These are phyloP conservation scores for Trametes sanguinea DNA, from an alignment of 768 basidiomycete species.

Conservation along the genomic window DNA sequence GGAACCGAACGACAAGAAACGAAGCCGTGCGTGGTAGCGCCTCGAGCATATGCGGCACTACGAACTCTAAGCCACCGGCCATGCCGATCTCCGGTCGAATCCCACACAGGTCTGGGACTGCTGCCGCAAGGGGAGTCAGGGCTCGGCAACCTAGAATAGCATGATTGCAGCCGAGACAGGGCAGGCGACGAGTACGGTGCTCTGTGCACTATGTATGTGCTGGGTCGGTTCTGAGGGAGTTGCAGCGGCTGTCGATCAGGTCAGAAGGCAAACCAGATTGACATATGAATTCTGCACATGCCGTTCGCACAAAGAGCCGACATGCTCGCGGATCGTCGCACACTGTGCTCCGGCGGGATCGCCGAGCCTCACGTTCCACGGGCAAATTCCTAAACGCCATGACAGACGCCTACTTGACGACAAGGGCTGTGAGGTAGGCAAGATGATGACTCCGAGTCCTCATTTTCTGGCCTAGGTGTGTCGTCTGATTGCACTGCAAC, in stretches of 20 bases:
- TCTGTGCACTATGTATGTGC: not conserved
- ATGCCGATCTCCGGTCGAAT: not conserved
- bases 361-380: no score
- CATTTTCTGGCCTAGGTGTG: no score
- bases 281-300: not conserved
- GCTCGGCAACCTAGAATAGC: not conserved
- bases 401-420: no score
- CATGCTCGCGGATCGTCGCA: no score
- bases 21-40: not conserved
- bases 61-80: slow-evolving; percentile 2
- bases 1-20: not conserved
- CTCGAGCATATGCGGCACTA: not conserved
- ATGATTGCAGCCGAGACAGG: not conserved
- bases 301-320: not conserved
- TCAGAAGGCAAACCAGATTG: not conserved
- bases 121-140: not conserved
- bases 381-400: no score
- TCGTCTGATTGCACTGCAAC: no score
- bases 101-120: not conserved
- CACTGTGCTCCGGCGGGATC: no score
- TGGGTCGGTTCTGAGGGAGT: not conserved
- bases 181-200: not conserved
- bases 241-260: not conserved
- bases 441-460: no score
- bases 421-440: no score